Conservation (phyloP, 495 filamentous ascomycete genomes). For the Letharia columbiana region DNA sequence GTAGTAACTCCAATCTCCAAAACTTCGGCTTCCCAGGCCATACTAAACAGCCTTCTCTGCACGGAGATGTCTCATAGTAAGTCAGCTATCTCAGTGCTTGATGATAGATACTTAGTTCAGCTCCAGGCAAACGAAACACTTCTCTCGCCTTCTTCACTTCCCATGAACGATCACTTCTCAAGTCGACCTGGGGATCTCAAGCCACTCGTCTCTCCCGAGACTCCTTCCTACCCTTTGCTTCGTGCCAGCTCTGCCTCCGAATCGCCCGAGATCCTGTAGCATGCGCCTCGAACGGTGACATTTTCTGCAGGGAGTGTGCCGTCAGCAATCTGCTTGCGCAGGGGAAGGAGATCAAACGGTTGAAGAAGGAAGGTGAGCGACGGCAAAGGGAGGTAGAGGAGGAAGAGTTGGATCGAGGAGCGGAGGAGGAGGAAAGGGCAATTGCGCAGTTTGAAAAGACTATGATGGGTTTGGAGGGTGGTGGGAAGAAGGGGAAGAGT, state of each 20-base stretch:
- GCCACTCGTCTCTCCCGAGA: slow-evolving; percentile 83
- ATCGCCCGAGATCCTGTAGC: slow-evolving; percentile 73
- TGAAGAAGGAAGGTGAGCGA: slow-evolving; percentile 58
- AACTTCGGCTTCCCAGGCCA: background rate
- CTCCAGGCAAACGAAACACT: slow-evolving; percentile 80
- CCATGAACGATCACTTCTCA: slow-evolving; percentile 76
- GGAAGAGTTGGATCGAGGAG: slow-evolving; percentile 37
- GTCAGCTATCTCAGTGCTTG: background rate
- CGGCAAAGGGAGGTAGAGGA: slow-evolving; percentile 48
- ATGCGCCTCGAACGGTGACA: slow-evolving; percentile 66
- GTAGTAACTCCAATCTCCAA: too few relatives aligned
- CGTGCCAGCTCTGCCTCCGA: slow-evolving; percentile 82
- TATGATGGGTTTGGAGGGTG: slow-evolving; percentile 24
- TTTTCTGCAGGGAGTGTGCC: slow-evolving; percentile 97
- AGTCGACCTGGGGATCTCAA: slow-evolving; percentile 69
- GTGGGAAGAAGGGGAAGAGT: slow-evolving; percentile 14
- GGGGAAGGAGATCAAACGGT: slow-evolving; percentile 82
- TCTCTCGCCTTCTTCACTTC: slow-evolving; percentile 94
- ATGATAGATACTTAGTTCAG: background rate
- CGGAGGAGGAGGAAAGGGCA: slow-evolving; percentile 52
- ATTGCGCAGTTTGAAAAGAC: slow-evolving; percentile 54
- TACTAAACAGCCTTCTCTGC: background rate
- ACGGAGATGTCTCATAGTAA: slow-evolving; percentile 19
- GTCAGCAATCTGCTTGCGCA: slow-evolving; percentile 84
- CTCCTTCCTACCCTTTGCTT: slow-evolving; percentile 86